Base-by-base conservation (phyloP, 352 stramenopile genomes). In the Phytophthora tentaculata region DNA sequence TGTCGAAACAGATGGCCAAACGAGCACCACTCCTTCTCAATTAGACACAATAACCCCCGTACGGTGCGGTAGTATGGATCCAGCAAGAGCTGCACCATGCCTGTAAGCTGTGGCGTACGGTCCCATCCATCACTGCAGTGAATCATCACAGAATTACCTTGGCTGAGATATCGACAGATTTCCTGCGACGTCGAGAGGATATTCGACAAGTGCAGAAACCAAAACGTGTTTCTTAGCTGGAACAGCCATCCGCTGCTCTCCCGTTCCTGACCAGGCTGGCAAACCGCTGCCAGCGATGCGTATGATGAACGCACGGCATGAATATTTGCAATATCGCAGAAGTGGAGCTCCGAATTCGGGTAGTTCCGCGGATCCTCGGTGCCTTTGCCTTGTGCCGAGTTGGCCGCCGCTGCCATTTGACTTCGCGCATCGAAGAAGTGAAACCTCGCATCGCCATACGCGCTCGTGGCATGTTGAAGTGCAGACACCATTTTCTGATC, bases 41-140 rank as follows among this genome's bases (percentile, higher is more conserved):
- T 90, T 13, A 99, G 75, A 49, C 94, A 85, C 35, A 97, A 79
- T 69, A 99, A 98, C 5, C 98, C 98, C 14, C 94, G 73, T 17
- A 98, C 62, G 5, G 98, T 99, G 50, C 98, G 87, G 71, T 99
- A 99, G 71, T 98, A 98, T n/a, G 97, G 96, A 78, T 99, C 98
- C 44, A 99, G 61, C 5, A 99, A 74, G 3, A 99, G 70, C 80
- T 99, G 94, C 16, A 98, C 91, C 44, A 99, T 86, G 7, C 79
- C 90, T 3, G 89, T 94, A 23, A 99, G 91, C 83, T 99, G 97
- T 5, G 96, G 92, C 6, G 98, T 99, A 16, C 98, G 89, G 81
- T 99, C 98, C 98, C 98, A 99, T 10, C 98, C 98, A 68, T 99
- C 97, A 67, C 92, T 99, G 74, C 98, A 99, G 75, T 99, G 98